phyloP scores from a whole-genome alignment of 2,329 filamentous ascomycete species.

The Verticillium zaregamsianum region DNA sequence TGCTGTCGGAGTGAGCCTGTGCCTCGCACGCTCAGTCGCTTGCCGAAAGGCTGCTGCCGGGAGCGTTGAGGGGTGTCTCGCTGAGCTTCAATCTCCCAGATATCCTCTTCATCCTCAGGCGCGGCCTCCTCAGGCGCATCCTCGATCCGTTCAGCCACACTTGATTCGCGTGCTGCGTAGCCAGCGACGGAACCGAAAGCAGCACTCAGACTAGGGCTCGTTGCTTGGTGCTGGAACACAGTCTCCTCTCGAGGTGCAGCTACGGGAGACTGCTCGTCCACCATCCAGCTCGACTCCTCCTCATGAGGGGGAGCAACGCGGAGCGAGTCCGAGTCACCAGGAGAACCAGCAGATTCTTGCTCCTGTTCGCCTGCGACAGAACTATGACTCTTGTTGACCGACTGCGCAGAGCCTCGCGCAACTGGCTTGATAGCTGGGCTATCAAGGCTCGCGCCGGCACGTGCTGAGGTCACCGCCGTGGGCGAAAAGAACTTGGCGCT shows the following conservation, averaged over 20 bases:
- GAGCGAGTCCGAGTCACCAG: background rate
- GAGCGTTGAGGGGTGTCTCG: constrained; percentile 33
- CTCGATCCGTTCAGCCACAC: background rate
- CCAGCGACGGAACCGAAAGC: background rate
- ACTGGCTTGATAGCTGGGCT: background rate
- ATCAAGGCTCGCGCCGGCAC: background rate
- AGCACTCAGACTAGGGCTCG: background rate
- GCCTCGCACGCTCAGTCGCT: constrained; percentile 14
- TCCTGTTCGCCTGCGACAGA: background rate
- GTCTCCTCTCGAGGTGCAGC: background rate
- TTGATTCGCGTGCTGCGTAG: background rate
- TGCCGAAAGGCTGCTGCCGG: constrained; percentile 25
- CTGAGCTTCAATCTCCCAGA: constrained; percentile 56
- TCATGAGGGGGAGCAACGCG: background rate
- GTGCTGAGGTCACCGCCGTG: constrained; percentile 1
- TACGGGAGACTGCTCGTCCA: background rate
- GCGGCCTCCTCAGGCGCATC: background rate
- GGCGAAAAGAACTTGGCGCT: constrained; percentile 12
- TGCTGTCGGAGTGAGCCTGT: background rate
- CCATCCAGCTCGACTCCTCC: background rate
- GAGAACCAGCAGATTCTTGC: background rate
- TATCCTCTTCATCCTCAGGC: constrained; percentile 35
- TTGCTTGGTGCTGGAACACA: background rate
- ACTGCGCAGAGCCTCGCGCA: background rate
- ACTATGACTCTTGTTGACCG: background rate